A percentile compares a stretch with the other conserved stretches of the same genome.
These are phyloP conservation scores for Phialophora chinensis DNA, from an alignment of 2,329 filamentous ascomycete species.

Conservation along the genomic window DNA sequence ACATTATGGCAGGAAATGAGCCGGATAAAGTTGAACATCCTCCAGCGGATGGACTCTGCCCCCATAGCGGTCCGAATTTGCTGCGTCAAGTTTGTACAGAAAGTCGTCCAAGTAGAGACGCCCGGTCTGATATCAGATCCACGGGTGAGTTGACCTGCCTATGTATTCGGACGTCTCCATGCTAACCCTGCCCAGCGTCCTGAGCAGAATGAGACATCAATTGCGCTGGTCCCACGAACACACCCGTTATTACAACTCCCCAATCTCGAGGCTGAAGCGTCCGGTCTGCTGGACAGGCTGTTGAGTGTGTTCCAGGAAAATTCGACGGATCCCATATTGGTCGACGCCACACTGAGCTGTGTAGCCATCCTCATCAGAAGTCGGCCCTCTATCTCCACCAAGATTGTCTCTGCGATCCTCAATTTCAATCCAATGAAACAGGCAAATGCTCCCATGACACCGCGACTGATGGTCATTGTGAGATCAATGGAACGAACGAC, in stretches of 20 bases:
- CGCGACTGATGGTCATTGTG: conserved; percentile 79
- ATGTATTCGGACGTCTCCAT: background rate
- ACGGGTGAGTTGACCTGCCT: conserved; percentile 64
- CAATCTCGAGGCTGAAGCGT: conserved; percentile 89
- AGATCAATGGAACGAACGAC: conserved; percentile 96
- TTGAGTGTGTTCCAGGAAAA: conserved; percentile 84
- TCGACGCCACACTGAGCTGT: conserved; percentile 90
- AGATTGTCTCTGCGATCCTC: conserved; percentile 82
- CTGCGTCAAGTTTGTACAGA: conserved; percentile 96
- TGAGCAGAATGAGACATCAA: conserved; percentile 80
- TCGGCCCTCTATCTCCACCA: conserved; percentile 78
- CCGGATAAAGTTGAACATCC: conserved; percentile 84
- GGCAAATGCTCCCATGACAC: conserved; percentile 76
- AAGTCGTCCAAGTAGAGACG: conserved; percentile 89
- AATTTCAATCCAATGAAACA: conserved; percentile 91
- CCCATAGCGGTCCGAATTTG: conserved; percentile 80
- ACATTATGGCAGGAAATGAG: conserved; percentile 87
- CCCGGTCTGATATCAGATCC: conserved; percentile 81
- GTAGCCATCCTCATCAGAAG: conserved; percentile 82
- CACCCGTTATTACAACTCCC: conserved; percentile 80
- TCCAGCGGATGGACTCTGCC: conserved; percentile 85
- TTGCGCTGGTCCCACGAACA: conserved; percentile 81
- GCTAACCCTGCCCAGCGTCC: conserved; percentile 60
- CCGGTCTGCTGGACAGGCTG: conserved; percentile 86
- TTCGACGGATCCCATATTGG: conserved; percentile 82